These are phyloP conservation scores for Stemphylium vesicarium DNA, from an alignment of 2,329 filamentous ascomycete genomes.

Conservation along the genomic window DNA sequence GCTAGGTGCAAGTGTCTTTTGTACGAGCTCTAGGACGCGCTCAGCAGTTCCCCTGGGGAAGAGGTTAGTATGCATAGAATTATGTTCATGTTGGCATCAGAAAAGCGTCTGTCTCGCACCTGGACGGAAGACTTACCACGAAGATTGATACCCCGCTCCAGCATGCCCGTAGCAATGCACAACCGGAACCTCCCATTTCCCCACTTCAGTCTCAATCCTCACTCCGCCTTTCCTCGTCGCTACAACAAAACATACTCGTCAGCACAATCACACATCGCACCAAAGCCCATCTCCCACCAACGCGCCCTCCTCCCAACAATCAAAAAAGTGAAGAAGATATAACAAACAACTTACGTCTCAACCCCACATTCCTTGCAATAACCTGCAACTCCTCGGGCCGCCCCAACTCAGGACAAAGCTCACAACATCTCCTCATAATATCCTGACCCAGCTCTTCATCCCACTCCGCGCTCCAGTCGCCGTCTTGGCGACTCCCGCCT, in stretches of 20 bases:
- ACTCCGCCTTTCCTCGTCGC: constrained; percentile 74
- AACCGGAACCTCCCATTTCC: constrained; percentile 60
- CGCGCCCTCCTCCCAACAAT: no score
- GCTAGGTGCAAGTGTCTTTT: constrained; percentile 28
- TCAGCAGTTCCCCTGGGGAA: constrained; percentile 49
- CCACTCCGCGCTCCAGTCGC: constrained; percentile 78
- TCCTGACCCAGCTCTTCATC: constrained; percentile 78
- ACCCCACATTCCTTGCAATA: constrained; percentile 79
- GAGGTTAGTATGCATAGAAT: background rate
- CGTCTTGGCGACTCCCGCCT: constrained; percentile 80
- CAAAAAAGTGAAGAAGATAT: background rate
- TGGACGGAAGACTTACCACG: constrained; percentile 38
- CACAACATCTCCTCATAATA: constrained; percentile 82
- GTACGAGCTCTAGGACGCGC: constrained; percentile 50
- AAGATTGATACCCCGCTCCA: constrained; percentile 73
- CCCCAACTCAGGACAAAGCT: constrained; percentile 71
- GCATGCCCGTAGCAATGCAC: constrained; percentile 82
- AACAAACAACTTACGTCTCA: constrained; percentile 62
- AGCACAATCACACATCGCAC: background rate
- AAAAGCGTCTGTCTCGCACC: background rate
- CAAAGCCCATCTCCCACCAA: no score
- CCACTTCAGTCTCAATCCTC: constrained; percentile 72
- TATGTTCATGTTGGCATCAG: no score
- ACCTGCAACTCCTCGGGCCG: constrained; percentile 73
- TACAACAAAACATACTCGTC: constrained; percentile 3